These are phyloP conservation scores for Pythium aristosporum DNA, from an alignment of 352 stramenopile genomes.

Conservation along the genomic window DNA sequence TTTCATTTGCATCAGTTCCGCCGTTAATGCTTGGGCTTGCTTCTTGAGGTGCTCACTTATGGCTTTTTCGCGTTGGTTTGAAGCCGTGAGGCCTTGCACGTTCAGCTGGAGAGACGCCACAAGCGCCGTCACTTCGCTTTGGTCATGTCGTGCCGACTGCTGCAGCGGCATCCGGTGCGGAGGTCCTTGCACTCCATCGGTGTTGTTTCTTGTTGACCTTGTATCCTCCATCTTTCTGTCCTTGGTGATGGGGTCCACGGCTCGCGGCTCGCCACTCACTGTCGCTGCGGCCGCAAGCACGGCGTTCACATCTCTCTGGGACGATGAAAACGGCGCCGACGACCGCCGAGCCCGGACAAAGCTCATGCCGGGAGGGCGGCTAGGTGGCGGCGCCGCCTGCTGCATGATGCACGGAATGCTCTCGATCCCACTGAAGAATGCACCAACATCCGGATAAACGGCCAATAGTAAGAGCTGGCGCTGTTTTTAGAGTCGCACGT, in stretches of 20 bases:
- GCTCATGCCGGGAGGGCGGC: neutral
- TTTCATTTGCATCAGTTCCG: conserved; percentile 36
- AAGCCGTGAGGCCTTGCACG: conserved; percentile 34
- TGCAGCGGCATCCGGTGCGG: conserved; percentile 28
- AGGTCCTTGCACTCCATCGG: neutral
- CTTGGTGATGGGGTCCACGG: neutral
- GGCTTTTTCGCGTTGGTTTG: conserved; percentile 52
- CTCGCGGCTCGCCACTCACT: neutral
- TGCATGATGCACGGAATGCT: conserved; percentile 1
- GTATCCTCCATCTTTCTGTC: neutral
- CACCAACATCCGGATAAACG: neutral
- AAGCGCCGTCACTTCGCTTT: conserved; percentile 30
- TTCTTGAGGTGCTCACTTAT: conserved; percentile 38
- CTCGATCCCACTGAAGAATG: neutral
- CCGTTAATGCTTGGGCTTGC: conserved; percentile 36
- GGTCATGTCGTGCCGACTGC: conserved; percentile 26
- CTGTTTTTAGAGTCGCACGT: conserved; percentile 1
- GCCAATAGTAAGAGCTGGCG: neutral
- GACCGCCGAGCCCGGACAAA: conserved; percentile 11
- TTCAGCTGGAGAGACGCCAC: conserved; percentile 52
- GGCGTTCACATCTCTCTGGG: conserved; percentile 13
- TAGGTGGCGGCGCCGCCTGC: conserved; percentile 11
- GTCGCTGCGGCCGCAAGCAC: neutral
- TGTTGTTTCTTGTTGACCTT: neutral
- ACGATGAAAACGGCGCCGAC: conserved; percentile 21